Conservation (phyloP, 352 stramenopile species). For the Globisporangium apiculatum region DNA sequence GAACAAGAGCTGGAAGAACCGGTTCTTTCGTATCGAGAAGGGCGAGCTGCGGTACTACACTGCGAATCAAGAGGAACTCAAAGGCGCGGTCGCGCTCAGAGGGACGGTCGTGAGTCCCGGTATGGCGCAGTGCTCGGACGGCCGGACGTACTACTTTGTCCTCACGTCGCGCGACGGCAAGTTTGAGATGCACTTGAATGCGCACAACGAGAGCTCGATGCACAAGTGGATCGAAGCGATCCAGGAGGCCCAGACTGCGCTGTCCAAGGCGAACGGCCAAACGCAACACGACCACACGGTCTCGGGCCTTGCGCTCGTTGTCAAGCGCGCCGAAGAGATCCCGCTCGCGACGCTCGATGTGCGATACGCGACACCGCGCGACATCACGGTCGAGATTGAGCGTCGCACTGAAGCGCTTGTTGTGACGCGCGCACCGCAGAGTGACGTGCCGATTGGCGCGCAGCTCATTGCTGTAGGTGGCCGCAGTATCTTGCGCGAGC, state of each 20-base stretch:
- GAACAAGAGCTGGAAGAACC: slow-evolving; percentile 87
- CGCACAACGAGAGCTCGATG: slow-evolving; percentile 78
- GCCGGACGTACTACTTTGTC: slow-evolving; percentile 82
- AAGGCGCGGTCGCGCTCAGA: slow-evolving; percentile 66
- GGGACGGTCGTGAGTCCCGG: slow-evolving; percentile 77
- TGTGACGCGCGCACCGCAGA: slow-evolving; percentile 42
- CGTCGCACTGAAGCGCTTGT: slow-evolving; percentile 70
- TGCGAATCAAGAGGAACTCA: slow-evolving; percentile 66
- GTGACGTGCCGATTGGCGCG: slow-evolving; percentile 52
- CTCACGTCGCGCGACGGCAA: slow-evolving; percentile 73
- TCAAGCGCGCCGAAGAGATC: slow-evolving; percentile 77
- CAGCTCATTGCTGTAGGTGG: slow-evolving; percentile 64
- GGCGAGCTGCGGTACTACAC: slow-evolving; percentile 80
- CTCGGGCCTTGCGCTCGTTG: slow-evolving; percentile 52
- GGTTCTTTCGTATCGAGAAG: slow-evolving; percentile 83
- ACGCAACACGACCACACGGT: slow-evolving; percentile 36
- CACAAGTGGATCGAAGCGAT: slow-evolving; percentile 83
- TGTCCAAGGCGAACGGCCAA: slow-evolving; percentile 27
- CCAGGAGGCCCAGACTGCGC: slow-evolving; percentile 61
- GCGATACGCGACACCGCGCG: slow-evolving; percentile 44
- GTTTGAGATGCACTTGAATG: slow-evolving; percentile 83
- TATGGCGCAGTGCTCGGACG: slow-evolving; percentile 75
- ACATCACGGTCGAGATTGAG: slow-evolving; percentile 71
- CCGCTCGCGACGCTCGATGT: slow-evolving; percentile 57
- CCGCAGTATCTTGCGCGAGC: slow-evolving; percentile 56